Evolutionary conservation across 768 basidiomycete genomes (phyloP).

Genomic region (Chalciporus piperatus): DNA sequence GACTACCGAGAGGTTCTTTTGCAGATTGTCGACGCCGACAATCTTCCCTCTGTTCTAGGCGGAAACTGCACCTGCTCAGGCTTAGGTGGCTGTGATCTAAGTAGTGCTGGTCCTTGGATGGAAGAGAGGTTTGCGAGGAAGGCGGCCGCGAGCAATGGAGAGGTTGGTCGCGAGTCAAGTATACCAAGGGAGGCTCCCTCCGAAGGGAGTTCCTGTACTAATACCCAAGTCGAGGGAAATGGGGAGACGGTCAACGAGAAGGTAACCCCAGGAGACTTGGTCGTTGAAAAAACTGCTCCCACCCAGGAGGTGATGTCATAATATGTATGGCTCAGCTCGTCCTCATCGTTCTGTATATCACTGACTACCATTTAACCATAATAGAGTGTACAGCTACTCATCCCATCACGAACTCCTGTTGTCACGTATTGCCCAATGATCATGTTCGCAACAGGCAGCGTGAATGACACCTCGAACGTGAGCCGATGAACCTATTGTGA

Average conservation of each 20-base stretch:
- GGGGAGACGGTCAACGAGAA: conserved; percentile 10
- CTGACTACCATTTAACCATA: background rate
- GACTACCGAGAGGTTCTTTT: conserved; percentile 58
- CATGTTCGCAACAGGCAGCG: no score
- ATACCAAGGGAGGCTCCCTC: conserved; percentile 1
- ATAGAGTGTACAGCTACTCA: background rate
- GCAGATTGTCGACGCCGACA: conserved; percentile 59
- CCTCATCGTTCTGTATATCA: background rate
- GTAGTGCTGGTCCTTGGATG: conserved; percentile 70
- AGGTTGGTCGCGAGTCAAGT: background rate
- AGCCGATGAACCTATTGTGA: no score
- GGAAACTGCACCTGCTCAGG: conserved; percentile 62
- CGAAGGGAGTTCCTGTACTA: conserved; percentile 3
- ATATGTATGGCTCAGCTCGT: background rate
- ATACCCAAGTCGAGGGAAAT: conserved; percentile 3
- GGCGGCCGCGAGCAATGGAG: conserved; percentile 1
- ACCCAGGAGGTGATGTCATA: background rate
- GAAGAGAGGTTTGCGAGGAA: conserved; percentile 43
- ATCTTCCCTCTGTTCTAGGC: conserved; percentile 58
- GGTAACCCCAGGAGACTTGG: background rate
- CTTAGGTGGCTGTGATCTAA: conserved; percentile 56
- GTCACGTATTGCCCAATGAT: no score
- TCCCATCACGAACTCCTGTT: background rate
- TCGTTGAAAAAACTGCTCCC: background rate
- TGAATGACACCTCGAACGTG: no score